Evolutionary conservation across 2,329 filamentous ascomycete genomes (phyloP).

Genomic region (Ascochyta viciae-villosae): DNA sequence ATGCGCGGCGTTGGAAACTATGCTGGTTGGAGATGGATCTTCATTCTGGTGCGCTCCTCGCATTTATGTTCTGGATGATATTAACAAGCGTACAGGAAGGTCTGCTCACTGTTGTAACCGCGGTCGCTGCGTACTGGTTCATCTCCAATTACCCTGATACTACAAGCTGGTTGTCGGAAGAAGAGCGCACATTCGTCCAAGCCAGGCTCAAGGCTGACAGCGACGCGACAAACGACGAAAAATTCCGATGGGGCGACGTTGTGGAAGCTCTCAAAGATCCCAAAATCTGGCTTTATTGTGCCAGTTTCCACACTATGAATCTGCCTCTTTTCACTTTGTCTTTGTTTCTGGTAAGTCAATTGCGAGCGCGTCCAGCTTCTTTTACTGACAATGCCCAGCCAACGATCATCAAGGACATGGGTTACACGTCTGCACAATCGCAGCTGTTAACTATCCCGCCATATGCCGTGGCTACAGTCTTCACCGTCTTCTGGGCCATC

Average conservation of each 20-base stretch:
- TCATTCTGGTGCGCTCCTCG: conserved; percentile 44
- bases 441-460: conserved; percentile 57
- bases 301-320: conserved; percentile 76
- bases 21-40: conserved; percentile 52
- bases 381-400: conserved; percentile 51
- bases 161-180: conserved; percentile 63
- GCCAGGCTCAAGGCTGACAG: conserved; percentile 70
- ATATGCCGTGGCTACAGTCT: conserved; percentile 49
- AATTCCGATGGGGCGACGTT: conserved; percentile 73
- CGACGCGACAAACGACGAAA: conserved; percentile 72
- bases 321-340: conserved; percentile 55
- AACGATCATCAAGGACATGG: conserved; percentile 58
- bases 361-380: background rate
- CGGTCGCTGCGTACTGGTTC: conserved; percentile 58
- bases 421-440: conserved; percentile 50
- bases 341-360: conserved; percentile 46
- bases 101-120: conserved; percentile 46
- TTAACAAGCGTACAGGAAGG: conserved; percentile 40
- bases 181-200: conserved; percentile 64
- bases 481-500: conserved; percentile 47
- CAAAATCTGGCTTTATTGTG: conserved; percentile 65
- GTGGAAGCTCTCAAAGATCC: conserved; percentile 61
- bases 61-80: background rate
- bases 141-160: conserved; percentile 71
- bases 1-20: conserved; percentile 62